Base-by-base conservation (phyloP, 139 green algal species). In the Pleodorina starrii region DNA sequence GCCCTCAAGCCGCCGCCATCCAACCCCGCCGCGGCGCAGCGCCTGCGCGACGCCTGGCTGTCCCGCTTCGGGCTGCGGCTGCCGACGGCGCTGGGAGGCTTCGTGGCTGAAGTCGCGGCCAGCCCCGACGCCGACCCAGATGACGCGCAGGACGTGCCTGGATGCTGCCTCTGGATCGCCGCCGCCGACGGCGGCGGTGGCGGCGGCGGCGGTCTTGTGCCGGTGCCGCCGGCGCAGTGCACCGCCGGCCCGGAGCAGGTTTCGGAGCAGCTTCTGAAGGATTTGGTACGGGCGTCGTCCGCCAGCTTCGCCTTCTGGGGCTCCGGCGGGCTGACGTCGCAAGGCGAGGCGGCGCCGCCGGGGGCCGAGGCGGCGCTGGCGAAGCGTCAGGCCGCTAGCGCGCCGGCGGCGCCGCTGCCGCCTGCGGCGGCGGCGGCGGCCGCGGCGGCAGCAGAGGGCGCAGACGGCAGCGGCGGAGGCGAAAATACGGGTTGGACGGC, bases 71-170 rank as follows among this genome's bases (percentile, higher is more conserved):
- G 82, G 0, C 63, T 88, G 44, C 27, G 10, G 16, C 82, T 88
- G 82, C 82, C 82, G 14, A 32, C 36, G 32, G n/a, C 32, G 32
- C 63, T 88, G 82, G 50, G 50, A 35, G 78, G 78, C 29, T 88
- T 42, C 5, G 16, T 88, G 32, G 57, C 57, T 2, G 82, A 88
- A 63, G 82, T 88, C 9, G 82, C 35, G 19, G 29, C n/a, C 66
- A 38, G 25, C 25, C 82, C 78, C 5, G 78, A 85, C 19, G 78
- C 82, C 32, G 82, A 88, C 44, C 50, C 82, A 21, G 82, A 88
- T 21, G 66, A 79, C 7, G 82, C 44, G 6, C 42, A 23, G 4
- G 63, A 79, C 35, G 82, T 88, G 63, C 82, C 82, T 0, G 63
- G 82, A 1, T 88, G 82, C 43, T 88, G 82, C 82, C 21, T 79